Percentiles rank a stretch among this genome's conserved stretches.
Conservation (phyloP, 352 stramenopile genomes). For the Globisporangium lucens region DNA sequence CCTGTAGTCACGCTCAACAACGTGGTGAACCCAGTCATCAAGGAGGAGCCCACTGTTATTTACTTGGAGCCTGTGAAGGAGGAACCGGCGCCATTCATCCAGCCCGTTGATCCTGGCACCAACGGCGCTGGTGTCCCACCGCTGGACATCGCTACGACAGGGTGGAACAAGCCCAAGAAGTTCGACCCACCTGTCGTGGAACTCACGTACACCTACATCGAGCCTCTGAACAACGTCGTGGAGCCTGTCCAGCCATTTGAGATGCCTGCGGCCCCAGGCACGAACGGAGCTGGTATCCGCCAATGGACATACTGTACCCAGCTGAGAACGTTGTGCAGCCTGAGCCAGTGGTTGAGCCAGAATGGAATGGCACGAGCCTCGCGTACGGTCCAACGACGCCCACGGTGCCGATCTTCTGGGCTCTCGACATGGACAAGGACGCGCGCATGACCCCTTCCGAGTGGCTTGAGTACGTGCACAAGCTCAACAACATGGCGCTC, state of each 20-base stretch:
- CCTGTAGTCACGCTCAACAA: background rate
- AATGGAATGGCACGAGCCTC: background rate
- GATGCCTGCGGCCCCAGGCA: background rate
- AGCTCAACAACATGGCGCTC: conserved; percentile 19
- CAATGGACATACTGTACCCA: background rate
- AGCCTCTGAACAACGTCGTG: background rate
- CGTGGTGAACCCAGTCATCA: too few species aligned
- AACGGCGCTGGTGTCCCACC: background rate
- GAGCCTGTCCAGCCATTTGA: background rate
- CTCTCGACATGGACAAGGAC: conserved; percentile 25
- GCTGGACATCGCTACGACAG: too few species aligned
- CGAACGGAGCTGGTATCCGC: conserved; percentile 3
- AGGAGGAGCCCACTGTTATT: too few species aligned
- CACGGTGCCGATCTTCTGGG: conserved; percentile 10
- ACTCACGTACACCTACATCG: background rate
- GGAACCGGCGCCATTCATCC: background rate
- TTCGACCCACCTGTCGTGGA: too few species aligned
- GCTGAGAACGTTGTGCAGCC: too few species aligned
- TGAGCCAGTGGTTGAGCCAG: background rate
- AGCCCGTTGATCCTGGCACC: background rate
- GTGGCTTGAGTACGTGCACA: conserved; percentile 25
- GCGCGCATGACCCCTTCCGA: conserved; percentile 19
- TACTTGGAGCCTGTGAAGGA: too few species aligned
- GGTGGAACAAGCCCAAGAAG: too few species aligned
- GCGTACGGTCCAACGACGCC: background rate